These are phyloP conservation scores for Excoecaria cochinchinensis DNA, from an alignment of 345 rosid species.

Conservation along the genomic window DNA sequence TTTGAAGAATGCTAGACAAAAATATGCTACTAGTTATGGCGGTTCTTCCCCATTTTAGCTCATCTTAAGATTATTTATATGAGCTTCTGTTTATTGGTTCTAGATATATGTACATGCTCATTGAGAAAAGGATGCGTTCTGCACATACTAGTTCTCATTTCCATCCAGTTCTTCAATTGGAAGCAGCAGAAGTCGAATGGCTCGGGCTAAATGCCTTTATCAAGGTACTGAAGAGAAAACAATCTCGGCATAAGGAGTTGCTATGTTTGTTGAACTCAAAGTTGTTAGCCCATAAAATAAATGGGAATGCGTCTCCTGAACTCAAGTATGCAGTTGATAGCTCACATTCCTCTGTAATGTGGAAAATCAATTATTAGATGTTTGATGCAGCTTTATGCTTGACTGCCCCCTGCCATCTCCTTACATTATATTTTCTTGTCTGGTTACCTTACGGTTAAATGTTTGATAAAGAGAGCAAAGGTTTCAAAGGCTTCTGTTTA, in stretches of 20 bases:
- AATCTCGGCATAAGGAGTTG: constrained; percentile 51
- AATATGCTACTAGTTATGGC: too few relatives aligned
- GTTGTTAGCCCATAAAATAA: constrained; percentile 34
- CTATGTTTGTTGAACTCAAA: constrained; percentile 41
- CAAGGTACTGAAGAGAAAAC: constrained; percentile 58
- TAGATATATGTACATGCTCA: constrained; percentile 57
- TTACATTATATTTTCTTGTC: too few relatives aligned
- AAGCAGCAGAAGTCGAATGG: constrained; percentile 66
- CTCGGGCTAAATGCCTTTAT: constrained; percentile 68
- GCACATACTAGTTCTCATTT: constrained; percentile 25
- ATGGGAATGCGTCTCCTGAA: constrained; percentile 30
- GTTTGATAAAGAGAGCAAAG: too few relatives aligned
- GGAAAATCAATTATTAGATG: constrained; percentile 61
- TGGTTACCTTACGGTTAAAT: background rate
- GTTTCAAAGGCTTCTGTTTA: too few relatives aligned
- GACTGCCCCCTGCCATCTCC: background rate
- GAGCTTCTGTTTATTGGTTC: background rate
- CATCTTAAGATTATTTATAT: background rate
- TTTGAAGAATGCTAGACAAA: background rate
- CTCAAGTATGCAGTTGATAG: constrained; percentile 52
- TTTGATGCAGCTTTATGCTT: background rate
- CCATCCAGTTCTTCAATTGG: constrained; percentile 40
- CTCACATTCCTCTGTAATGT: constrained; percentile 63
- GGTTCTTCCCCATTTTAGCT: background rate
- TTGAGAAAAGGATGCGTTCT: constrained; percentile 50